A percentile compares a stretch with the other conserved stretches of the same genome.
These are phyloP conservation scores for Xenoacremonium recifei DNA, from an alignment of 2,329 filamentous ascomycete species.

Conservation along the genomic window DNA sequence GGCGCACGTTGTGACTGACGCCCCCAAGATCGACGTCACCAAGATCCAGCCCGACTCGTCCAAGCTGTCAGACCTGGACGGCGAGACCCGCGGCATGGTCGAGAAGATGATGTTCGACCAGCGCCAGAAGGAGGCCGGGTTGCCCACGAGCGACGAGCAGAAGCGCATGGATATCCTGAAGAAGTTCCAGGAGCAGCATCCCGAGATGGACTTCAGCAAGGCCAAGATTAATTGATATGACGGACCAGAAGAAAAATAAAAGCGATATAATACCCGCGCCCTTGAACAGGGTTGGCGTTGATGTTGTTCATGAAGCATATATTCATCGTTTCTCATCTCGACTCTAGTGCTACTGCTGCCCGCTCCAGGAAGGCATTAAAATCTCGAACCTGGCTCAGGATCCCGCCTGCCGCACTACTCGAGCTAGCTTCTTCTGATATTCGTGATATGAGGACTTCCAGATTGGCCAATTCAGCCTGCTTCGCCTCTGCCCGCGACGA, in stretches of 20 bases:
- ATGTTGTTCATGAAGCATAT: too few relatives aligned
- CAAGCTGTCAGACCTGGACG: conserved; percentile 88
- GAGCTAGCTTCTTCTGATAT: conserved; percentile 54
- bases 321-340: conserved; percentile 29
- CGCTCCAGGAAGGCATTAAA: conserved; percentile 66
- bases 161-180: conserved; percentile 90
- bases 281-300: too few relatives aligned
- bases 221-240: conserved; percentile 57
- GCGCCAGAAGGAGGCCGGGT: conserved; percentile 89
- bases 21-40: conserved; percentile 89
- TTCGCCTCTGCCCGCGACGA: conserved; percentile 46
- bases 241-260: conserved; percentile 9
- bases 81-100: conserved; percentile 93
- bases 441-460: conserved; percentile 56
- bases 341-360: conserved; percentile 55
- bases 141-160: conserved; percentile 89
- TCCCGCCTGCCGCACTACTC: conserved; percentile 47
- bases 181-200: conserved; percentile 83
- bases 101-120: conserved; percentile 99
- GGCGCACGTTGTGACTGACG: conserved; percentile 82
- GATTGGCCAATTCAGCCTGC: conserved; percentile 51
- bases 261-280: neutral
- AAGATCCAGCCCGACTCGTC: conserved; percentile 94
- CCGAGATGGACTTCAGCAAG: conserved; percentile 71
- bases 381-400: conserved; percentile 55